phyloP scores from a whole-genome alignment of 192 early-diverging fungal species.

The Coemansia sp. region DNA sequence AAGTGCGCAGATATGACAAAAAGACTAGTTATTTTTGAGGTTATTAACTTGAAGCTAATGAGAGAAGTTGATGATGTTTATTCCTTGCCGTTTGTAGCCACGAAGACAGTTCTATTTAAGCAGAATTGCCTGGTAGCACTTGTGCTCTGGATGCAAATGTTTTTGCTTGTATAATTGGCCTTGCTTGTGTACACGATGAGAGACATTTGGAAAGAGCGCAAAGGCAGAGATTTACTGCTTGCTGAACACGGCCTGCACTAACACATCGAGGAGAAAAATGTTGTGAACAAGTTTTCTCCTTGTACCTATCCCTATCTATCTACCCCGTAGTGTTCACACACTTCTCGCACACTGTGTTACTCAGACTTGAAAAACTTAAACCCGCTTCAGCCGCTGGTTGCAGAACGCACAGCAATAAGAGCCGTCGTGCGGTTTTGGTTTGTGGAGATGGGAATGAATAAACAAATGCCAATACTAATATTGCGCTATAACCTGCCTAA shows the following conservation, averaged over 20 bases:
- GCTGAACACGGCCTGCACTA: not conserved
- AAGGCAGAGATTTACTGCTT: not conserved
- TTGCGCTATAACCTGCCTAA: too few relatives aligned
- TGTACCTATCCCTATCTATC: too few relatives aligned
- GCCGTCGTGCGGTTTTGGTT: not conserved
- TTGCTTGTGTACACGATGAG: not conserved
- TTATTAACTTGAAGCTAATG: constrained; percentile 12
- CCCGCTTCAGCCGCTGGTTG: not conserved
- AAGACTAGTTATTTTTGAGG: not conserved
- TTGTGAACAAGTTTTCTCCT: not conserved
- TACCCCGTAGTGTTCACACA: not conserved
- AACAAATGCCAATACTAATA: not conserved
- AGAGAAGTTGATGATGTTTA: constrained; percentile 4
- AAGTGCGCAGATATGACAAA: constrained; percentile 4
- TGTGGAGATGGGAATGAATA: not conserved
- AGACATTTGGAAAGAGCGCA: constrained; percentile 2
- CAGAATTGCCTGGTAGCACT: not conserved
- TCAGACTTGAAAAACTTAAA: constrained; percentile 4
- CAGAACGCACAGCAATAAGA: not conserved
- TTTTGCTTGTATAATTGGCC: not conserved
- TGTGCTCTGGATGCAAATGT: not conserved
- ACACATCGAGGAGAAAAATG: not conserved
- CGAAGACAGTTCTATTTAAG: constrained; percentile 4
- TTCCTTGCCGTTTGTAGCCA: not conserved
- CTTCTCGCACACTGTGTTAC: constrained; percentile 36